Conservation (phyloP, 306 rosid genomes). For the Quercus glauca region DNA sequence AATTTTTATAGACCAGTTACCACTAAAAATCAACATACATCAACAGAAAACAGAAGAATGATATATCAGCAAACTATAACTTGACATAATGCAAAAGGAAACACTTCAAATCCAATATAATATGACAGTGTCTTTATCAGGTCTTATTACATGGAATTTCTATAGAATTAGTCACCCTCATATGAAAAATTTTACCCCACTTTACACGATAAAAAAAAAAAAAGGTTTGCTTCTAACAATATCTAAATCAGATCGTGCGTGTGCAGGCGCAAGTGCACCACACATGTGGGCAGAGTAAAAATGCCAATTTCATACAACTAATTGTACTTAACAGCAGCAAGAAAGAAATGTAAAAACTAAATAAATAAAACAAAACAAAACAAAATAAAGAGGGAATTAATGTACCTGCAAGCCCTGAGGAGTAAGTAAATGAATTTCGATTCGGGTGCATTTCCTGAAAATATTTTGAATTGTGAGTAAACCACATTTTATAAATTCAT, state of each 20-base stretch:
- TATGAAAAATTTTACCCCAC: not conserved
- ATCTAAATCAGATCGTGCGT: too few species aligned
- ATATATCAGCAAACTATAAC: not conserved
- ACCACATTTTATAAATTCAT: not conserved
- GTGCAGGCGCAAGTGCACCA: too few species aligned
- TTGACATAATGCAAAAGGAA: not conserved
- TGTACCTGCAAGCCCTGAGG: constrained; percentile 90
- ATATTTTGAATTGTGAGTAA: not conserved
- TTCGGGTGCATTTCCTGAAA: constrained; percentile 94
- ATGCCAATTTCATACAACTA: not conserved
- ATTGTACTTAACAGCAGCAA: not conserved
- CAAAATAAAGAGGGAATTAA: not conserved
- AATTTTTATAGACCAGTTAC: too few species aligned
- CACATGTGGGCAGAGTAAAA: too few species aligned
- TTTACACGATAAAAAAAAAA: not conserved
- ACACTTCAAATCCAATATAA: not conserved
- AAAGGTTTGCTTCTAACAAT: not conserved
- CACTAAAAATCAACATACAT: too few species aligned
- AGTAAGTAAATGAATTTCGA: constrained; percentile 87
- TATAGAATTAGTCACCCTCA: not conserved
- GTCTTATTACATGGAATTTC: not conserved
- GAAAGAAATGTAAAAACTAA: not conserved
- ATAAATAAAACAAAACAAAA: not conserved
- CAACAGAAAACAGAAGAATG: not conserved
- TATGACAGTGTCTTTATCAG: not conserved